Conservation (phyloP, 768 basidiomycete genomes). For the Nidula microcarpa region DNA sequence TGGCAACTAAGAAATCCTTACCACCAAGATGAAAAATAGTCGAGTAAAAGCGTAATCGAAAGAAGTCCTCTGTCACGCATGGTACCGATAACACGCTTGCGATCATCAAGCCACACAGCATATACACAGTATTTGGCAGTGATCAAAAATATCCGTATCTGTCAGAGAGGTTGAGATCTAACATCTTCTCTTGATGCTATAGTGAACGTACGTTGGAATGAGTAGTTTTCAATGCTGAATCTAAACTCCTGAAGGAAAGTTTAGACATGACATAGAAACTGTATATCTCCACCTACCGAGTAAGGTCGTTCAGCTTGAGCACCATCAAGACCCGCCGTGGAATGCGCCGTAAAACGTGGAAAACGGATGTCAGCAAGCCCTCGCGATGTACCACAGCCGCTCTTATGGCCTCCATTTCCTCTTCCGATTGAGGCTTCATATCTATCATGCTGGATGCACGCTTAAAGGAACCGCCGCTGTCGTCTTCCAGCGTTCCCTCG, state of each 20-base stretch:
- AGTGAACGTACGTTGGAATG: constrained; percentile 57
- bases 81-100: constrained; percentile 34
- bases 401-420: constrained; percentile 80
- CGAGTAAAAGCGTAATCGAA: constrained; percentile 38
- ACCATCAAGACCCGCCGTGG: constrained; percentile 85
- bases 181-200: not conserved
- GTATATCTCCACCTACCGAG: constrained; percentile 44
- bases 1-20: constrained; percentile 27
- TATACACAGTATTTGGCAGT: constrained; percentile 84
- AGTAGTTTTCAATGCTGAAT: constrained; percentile 84
- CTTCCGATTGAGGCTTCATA: constrained; percentile 63
- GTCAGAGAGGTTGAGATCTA: constrained; percentile 11
- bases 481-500: constrained; percentile 52
- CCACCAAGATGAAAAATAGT: constrained; percentile 69
- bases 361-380: constrained; percentile 79
- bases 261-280: too few species aligned
- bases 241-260: constrained; percentile 55
- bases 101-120: constrained; percentile 77
- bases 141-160: constrained; percentile 87
- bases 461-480: constrained; percentile 34
- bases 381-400: constrained; percentile 80
- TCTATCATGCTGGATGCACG: constrained; percentile 80
- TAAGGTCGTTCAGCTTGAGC: constrained; percentile 83
- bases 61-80: constrained; percentile 52
- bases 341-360: constrained; percentile 82